Evolutionary conservation across 2,329 filamentous ascomycete genomes (phyloP).

Genomic region (Aspergillus udagawae): DNA sequence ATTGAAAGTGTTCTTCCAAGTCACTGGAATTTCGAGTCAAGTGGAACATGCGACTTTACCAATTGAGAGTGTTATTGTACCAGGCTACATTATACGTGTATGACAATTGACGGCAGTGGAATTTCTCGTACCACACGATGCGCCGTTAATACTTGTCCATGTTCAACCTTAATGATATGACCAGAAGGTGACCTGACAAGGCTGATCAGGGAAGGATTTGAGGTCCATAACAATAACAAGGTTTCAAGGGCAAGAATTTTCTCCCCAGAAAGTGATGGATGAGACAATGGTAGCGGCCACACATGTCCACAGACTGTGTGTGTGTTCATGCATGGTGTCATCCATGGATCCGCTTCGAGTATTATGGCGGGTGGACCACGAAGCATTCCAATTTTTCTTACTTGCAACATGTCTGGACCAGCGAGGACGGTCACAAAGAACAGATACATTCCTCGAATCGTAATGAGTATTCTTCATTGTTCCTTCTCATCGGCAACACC

Average conservation of each 20-base stretch:
- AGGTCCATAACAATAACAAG: too few relatives aligned
- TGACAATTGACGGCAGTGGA: not conserved
- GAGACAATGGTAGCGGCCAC: not conserved
- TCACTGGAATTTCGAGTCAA: not conserved
- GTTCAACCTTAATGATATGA: not conserved
- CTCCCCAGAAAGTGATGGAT: not conserved
- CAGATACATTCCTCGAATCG: not conserved
- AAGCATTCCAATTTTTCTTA: constrained; percentile 1
- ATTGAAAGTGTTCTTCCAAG: not conserved
- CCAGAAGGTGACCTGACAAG: too few relatives aligned
- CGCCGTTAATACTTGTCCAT: not conserved
- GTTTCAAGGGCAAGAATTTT: not conserved
- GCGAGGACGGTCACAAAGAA: not conserved
- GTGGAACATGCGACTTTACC: not conserved
- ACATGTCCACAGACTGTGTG: not conserved
- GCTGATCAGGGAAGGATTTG: too few relatives aligned
- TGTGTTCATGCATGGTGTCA: not conserved
- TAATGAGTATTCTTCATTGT: not conserved
- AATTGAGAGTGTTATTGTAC: constrained; percentile 16
- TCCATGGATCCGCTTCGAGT: not conserved
- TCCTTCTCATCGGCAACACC: too few relatives aligned
- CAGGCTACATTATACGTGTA: not conserved
- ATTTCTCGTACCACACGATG: not conserved
- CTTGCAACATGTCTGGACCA: not conserved
- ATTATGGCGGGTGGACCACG: not conserved